phyloP scores from a whole-genome alignment of 305 asterid genomes.

The Solanum hybrid region DNA sequence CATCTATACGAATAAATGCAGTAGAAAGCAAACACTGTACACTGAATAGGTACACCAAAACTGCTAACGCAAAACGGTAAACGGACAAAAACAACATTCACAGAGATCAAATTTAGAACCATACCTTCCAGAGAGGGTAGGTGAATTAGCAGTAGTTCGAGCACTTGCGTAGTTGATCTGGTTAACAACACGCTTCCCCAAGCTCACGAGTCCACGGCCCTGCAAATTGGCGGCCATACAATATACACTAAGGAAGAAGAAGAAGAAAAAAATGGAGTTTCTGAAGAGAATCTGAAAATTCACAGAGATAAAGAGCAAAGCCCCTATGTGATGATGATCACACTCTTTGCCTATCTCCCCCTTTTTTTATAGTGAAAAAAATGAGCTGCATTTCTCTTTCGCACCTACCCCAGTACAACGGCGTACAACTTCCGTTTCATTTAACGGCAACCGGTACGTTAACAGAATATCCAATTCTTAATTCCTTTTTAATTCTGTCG shows the following conservation, averaged over 20 bases:
- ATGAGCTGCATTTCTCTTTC: background rate
- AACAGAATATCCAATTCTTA: slow-evolving; percentile 2
- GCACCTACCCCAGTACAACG: slow-evolving; percentile 20
- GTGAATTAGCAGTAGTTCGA: slow-evolving; percentile 6
- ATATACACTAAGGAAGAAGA: slow-evolving; percentile 7
- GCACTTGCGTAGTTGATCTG: slow-evolving; percentile 29
- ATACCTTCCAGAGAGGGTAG: slow-evolving; percentile 9
- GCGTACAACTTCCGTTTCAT: background rate
- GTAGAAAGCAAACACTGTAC: background rate
- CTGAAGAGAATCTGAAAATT: background rate
- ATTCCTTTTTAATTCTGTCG: background rate
- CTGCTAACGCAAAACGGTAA: background rate
- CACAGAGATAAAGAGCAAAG: background rate
- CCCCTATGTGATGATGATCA: background rate
- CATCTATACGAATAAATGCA: background rate
- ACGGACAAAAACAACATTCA: background rate
- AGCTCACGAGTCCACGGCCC: slow-evolving; percentile 37
- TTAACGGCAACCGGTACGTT: slow-evolving; percentile 1
- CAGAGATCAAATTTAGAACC: background rate
- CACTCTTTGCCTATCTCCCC: background rate
- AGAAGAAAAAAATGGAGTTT: background rate
- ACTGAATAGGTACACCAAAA: background rate
- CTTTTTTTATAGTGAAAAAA: background rate
- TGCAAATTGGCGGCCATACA: slow-evolving; percentile 69
- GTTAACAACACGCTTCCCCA: slow-evolving; percentile 43